These are phyloP conservation scores for Sanguinoderma infundibulare DNA, from an alignment of 1,284 basidiomycete genomes.

Conservation along the genomic window DNA sequence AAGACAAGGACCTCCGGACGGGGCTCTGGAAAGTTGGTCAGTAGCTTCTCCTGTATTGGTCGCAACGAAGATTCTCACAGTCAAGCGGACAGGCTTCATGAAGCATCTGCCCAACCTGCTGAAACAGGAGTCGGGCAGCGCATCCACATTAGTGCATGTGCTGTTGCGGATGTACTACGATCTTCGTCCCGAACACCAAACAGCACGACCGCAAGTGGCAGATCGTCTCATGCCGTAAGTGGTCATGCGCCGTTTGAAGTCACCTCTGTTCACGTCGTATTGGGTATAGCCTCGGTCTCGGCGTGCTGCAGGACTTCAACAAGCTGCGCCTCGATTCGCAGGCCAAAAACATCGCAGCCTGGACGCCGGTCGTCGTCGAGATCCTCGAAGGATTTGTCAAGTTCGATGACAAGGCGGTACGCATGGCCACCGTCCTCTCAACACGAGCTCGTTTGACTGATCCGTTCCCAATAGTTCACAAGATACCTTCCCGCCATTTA, in stretches of 20 bases:
- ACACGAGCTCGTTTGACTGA: neutral
- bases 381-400: conserved; percentile 89
- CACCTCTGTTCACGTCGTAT: conserved; percentile 12
- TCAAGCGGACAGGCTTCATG: conserved; percentile 87
- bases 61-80: neutral
- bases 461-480: conserved; percentile 62
- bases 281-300: conserved; percentile 78
- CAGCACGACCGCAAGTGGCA: conserved; percentile 82
- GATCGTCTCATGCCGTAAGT: conserved; percentile 91
- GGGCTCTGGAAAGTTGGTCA: conserved; percentile 98
- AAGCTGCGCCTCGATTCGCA: conserved; percentile 91
- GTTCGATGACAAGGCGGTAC: conserved; percentile 88
- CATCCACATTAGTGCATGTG: conserved; percentile 93
- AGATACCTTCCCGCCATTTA: conserved; percentile 88
- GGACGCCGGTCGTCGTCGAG: conserved; percentile 97
- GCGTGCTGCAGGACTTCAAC: conserved; percentile 91
- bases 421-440: conserved; percentile 42
- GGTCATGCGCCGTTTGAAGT: neutral
- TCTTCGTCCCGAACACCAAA: conserved; percentile 83
- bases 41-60: conserved; percentile 37
- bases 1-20: conserved; percentile 96
- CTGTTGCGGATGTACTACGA: conserved; percentile 95
- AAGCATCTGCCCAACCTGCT: conserved; percentile 98
- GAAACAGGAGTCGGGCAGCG: conserved; percentile 98
- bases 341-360: conserved; percentile 94